These are phyloP conservation scores for Sporothrix pallida DNA, from an alignment of 2,329 filamentous ascomycete species.

Conservation along the genomic window DNA sequence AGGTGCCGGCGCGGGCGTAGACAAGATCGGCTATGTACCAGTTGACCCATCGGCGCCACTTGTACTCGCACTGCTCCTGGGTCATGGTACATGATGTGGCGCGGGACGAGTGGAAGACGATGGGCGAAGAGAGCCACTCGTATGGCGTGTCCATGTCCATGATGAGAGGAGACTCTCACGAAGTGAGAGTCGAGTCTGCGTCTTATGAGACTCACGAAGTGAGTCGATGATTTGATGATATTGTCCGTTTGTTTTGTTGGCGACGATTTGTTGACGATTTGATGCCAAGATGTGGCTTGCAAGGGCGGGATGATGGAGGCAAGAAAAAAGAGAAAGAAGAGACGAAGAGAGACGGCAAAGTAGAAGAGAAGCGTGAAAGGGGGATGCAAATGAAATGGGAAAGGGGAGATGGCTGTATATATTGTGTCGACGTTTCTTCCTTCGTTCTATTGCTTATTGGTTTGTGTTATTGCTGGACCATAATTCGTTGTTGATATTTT, in stretches of 20 bases:
- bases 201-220: no score
- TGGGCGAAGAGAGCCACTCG: slow-evolving; percentile 50
- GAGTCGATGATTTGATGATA: not conserved
- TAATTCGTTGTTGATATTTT: no score
- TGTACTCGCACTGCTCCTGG: slow-evolving; percentile 53
- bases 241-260: not conserved
- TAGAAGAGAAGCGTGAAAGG: not conserved
- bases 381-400: not conserved
- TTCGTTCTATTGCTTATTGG: not conserved
- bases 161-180: not conserved
- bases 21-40: slow-evolving; percentile 32
- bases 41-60: slow-evolving; percentile 50
- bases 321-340: not conserved
- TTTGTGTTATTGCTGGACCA: not conserved
- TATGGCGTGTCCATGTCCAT: slow-evolving; percentile 30
- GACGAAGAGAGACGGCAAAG: not conserved
- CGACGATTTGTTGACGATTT: not conserved
- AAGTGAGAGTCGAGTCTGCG: not conserved
- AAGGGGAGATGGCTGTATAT: slow-evolving; percentile 26
- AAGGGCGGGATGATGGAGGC: not conserved
- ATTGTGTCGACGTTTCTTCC: not conserved
- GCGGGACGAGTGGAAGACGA: slow-evolving; percentile 50
- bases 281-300: slow-evolving; percentile 4
- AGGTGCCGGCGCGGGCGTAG: slow-evolving; percentile 25
- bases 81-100: slow-evolving; percentile 46